Evolutionary conservation across 331 rosid genomes (phyloP).

Genomic region (Stylosanthes scabra): DNA sequence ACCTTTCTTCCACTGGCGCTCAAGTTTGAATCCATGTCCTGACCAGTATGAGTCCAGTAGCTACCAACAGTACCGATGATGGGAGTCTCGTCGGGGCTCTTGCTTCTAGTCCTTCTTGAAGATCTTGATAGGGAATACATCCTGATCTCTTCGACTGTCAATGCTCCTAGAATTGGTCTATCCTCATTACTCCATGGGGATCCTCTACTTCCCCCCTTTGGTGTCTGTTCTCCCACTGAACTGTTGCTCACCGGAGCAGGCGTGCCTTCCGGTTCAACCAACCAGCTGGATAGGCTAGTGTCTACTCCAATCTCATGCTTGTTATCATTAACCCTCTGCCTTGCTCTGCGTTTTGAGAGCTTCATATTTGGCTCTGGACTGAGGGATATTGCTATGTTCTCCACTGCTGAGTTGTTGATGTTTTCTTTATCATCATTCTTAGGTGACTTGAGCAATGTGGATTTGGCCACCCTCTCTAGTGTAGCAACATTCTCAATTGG

Average conservation of each 20-base stretch:
- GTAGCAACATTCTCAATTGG: slow-evolving; percentile 68
- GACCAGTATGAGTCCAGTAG: slow-evolving; percentile 71
- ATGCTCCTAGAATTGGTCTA: slow-evolving; percentile 70
- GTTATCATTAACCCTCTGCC: slow-evolving; percentile 26
- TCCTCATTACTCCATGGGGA: slow-evolving; percentile 48
- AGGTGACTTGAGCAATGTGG: slow-evolving; percentile 22
- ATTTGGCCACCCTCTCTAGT: slow-evolving; percentile 48
- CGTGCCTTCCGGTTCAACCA: slow-evolving; percentile 63
- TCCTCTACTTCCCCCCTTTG: slow-evolving; percentile 36
- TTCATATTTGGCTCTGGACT: slow-evolving; percentile 54
- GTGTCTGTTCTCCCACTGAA: slow-evolving; percentile 48
- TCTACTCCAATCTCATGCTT: slow-evolving; percentile 53
- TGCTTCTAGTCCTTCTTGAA: slow-evolving; percentile 50
- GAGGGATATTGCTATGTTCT: slow-evolving; percentile 8
- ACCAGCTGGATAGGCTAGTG: slow-evolving; percentile 89
- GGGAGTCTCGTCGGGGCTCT: slow-evolving; percentile 56
- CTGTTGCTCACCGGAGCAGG: slow-evolving; percentile 41
- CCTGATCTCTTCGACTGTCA: slow-evolving; percentile 56
- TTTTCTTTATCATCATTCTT: slow-evolving; percentile 63
- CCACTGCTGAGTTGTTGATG: slow-evolving; percentile 15
- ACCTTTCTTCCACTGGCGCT: slow-evolving; percentile 35
- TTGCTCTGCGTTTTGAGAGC: slow-evolving; percentile 31
- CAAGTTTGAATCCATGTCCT: slow-evolving; percentile 46
- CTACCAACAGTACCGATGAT: slow-evolving; percentile 83
- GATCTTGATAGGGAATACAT: slow-evolving; percentile 44